Conservation (phyloP, 257 asterid genomes). For the Primulina tabacum region DNA sequence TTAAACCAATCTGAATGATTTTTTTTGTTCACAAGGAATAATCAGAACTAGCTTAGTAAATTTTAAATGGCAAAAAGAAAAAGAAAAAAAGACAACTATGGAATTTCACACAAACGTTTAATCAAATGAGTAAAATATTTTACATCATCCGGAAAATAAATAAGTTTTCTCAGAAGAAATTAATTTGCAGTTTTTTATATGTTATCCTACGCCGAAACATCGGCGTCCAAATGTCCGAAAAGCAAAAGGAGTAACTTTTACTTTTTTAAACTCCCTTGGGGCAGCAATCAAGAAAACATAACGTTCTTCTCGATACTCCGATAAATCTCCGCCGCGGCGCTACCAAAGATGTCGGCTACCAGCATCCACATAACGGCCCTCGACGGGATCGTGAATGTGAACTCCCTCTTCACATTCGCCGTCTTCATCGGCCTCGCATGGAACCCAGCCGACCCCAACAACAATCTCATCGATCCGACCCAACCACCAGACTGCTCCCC, state of each 20-base stretch:
- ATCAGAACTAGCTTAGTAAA: no score
- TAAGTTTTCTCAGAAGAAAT: no score
- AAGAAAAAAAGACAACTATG: no score
- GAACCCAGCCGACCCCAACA: slow-evolving; percentile 78
- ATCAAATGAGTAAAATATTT: no score
- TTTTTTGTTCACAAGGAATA: no score
- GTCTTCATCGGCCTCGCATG: slow-evolving; percentile 91
- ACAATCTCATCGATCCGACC: slow-evolving; percentile 57
- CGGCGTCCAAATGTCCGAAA: not conserved
- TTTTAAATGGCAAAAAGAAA: no score
- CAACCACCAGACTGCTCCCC: slow-evolving; percentile 49
- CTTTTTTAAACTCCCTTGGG: not conserved
- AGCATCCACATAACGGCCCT: slow-evolving; percentile 79
- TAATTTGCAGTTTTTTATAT: not conserved
- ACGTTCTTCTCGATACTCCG: not conserved
- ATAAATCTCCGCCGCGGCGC: slow-evolving; percentile 14
- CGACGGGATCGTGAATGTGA: slow-evolving; percentile 84
- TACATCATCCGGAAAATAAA: no score
- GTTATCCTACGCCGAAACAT: not conserved
- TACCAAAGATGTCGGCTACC: slow-evolving; percentile 61
- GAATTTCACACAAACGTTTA: no score
- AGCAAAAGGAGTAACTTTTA: not conserved
- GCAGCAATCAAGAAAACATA: no score
- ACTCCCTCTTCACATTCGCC: slow-evolving; percentile 84
- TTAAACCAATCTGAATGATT: no score